These are phyloP conservation scores for Penicillium glabrum DNA, from an alignment of 2,329 filamentous ascomycete genomes.

Conservation along the genomic window DNA sequence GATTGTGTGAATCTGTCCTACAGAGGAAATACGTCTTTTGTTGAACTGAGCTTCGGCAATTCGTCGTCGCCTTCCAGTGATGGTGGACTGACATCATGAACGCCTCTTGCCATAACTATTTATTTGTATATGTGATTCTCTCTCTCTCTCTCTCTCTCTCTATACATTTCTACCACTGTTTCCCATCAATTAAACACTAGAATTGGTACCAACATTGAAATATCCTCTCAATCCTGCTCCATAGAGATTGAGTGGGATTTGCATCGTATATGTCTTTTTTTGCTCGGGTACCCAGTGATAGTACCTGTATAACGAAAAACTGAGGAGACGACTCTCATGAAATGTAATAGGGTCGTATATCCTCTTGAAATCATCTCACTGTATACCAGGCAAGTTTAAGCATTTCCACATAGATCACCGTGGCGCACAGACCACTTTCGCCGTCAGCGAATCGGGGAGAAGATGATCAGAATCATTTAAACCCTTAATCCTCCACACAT, in stretches of 20 bases:
- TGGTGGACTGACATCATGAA: slow-evolving; percentile 31
- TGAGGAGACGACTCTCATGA: too few relatives aligned
- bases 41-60: not conserved
- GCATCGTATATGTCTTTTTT: too few relatives aligned
- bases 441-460: slow-evolving; percentile 1
- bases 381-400: not conserved
- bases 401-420: slow-evolving; percentile 2
- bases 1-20: not conserved
- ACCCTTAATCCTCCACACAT: slow-evolving; percentile 1
- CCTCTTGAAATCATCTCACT: not conserved
- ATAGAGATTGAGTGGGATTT: not conserved
- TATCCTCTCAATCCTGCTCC: not conserved
- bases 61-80: slow-evolving; percentile 15
- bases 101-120: not conserved
- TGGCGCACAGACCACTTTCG: slow-evolving; percentile 18
- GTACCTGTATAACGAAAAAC: too few relatives aligned
- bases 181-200: not conserved
- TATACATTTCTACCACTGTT: too few relatives aligned
- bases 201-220: not conserved
- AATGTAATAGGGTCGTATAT: too few relatives aligned
- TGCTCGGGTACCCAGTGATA: too few relatives aligned
- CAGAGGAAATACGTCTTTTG: not conserved
- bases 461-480: not conserved
- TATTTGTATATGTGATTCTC: not conserved
- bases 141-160: too few relatives aligned